These are phyloP conservation scores for Cryomyces minteri DNA, from an alignment of 495 filamentous ascomycete genomes.

Conservation along the genomic window DNA sequence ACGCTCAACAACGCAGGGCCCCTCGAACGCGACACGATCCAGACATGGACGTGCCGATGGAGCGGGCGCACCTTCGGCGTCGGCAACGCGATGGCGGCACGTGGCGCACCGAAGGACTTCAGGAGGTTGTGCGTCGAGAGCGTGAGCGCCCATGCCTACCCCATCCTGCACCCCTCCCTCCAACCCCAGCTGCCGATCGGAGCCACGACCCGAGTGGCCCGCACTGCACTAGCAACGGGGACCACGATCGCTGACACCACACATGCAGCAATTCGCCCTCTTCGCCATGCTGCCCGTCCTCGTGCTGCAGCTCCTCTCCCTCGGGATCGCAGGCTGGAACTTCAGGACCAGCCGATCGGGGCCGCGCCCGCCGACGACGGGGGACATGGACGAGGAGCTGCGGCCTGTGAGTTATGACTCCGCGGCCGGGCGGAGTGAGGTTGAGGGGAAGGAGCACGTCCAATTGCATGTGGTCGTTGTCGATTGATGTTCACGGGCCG, in stretches of 20 bases:
- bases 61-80: background rate
- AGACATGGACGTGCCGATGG: conserved; percentile 15
- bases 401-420: too few species aligned
- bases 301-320: conserved; percentile 7
- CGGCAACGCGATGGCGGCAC: conserved; percentile 1
- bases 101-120: conserved; percentile 3
- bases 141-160: conserved; percentile 1
- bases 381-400: too few species aligned
- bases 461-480: too few species aligned
- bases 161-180: too few species aligned
- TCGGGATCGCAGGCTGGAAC: too few species aligned
- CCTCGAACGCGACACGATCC: conserved; percentile 13
- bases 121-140: conserved; percentile 6
- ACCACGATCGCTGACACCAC: background rate
- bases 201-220: too few species aligned
- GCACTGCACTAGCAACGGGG: background rate
- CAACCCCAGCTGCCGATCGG: too few species aligned
- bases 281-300: conserved; percentile 9
- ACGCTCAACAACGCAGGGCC: conserved; percentile 17
- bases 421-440: too few species aligned
- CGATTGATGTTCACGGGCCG: too few species aligned
- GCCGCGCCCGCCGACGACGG: too few species aligned
- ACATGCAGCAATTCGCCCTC: conserved; percentile 12
- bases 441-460: too few species aligned
- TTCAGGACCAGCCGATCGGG: too few species aligned